phyloP scores from a whole-genome alignment of 345 rosid genomes.

The Mangifera indica region DNA sequence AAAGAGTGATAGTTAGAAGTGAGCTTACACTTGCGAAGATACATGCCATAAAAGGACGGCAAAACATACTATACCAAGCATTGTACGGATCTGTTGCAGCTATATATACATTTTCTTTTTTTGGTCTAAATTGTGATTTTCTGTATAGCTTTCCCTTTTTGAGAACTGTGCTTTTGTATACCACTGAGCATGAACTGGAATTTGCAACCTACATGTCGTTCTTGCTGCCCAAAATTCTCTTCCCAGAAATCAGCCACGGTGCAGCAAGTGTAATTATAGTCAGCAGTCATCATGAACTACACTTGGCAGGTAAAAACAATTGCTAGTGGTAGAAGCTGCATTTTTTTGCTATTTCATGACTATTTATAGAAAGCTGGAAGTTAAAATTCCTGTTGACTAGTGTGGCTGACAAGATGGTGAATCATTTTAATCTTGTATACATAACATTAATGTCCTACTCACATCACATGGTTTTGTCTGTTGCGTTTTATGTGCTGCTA shows the following conservation, averaged over 20 bases:
- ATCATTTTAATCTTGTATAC: too few relatives aligned
- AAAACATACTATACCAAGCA: constrained; percentile 16
- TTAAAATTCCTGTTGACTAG: too few relatives aligned
- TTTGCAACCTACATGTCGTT: not conserved
- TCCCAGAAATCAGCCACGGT: not conserved
- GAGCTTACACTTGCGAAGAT: constrained; percentile 39
- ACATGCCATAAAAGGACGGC: constrained; percentile 16
- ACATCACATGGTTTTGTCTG: too few relatives aligned
- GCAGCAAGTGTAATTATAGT: too few relatives aligned
- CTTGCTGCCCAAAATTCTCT: not conserved
- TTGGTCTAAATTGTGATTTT: not conserved
- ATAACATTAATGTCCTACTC: too few relatives aligned
- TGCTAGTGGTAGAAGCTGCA: too few relatives aligned
- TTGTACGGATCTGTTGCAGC: constrained; percentile 4
- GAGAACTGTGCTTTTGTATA: not conserved
- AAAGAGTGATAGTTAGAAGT: constrained; percentile 33
- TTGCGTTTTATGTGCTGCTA: too few relatives aligned
- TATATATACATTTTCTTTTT: not conserved
- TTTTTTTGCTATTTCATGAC: too few relatives aligned
- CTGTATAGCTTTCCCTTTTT: not conserved
- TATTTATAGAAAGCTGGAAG: too few relatives aligned
- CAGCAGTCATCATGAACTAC: too few relatives aligned
- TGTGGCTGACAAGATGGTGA: too few relatives aligned
- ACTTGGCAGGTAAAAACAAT: too few relatives aligned
- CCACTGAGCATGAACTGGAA: not conserved